Conservation (phyloP, 257 asterid species). For the Coffea canephora region DNA sequence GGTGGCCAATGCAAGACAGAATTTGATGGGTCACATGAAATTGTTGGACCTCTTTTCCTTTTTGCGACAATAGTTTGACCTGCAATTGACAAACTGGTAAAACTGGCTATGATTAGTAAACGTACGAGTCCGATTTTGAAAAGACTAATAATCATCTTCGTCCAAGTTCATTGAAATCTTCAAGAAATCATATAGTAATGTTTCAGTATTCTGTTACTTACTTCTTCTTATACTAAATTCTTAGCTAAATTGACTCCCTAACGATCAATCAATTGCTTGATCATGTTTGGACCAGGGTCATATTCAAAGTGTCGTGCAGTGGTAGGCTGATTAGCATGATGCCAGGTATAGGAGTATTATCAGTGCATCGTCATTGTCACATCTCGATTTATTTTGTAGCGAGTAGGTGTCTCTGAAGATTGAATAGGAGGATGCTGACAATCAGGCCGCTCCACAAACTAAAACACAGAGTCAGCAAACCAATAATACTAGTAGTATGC, state of each 20-base stretch:
- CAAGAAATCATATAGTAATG: too few relatives aligned
- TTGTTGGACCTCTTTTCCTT: neutral
- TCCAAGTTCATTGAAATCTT: neutral
- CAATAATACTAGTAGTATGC: too few relatives aligned
- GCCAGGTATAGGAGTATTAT: neutral
- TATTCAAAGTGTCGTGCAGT: constrained; percentile 9
- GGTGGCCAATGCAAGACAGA: neutral
- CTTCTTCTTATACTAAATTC: too few relatives aligned
- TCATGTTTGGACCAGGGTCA: neutral
- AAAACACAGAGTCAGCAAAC: neutral
- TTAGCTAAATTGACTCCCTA: neutral
- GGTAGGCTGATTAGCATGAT: neutral
- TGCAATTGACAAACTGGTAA: neutral
- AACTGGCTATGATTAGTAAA: neutral
- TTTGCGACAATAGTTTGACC: neutral
- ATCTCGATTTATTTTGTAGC: neutral
- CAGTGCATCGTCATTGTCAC: neutral
- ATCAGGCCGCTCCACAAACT: neutral
- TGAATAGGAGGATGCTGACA: neutral
- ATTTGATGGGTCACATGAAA: neutral
- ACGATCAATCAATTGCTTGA: neutral
- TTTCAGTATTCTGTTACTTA: too few relatives aligned
- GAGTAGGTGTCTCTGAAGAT: neutral
- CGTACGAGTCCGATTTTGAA: neutral
- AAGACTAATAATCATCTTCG: neutral